Conservation (phyloP, 352 stramenopile species). For the Pythium plurisporium region DNA sequence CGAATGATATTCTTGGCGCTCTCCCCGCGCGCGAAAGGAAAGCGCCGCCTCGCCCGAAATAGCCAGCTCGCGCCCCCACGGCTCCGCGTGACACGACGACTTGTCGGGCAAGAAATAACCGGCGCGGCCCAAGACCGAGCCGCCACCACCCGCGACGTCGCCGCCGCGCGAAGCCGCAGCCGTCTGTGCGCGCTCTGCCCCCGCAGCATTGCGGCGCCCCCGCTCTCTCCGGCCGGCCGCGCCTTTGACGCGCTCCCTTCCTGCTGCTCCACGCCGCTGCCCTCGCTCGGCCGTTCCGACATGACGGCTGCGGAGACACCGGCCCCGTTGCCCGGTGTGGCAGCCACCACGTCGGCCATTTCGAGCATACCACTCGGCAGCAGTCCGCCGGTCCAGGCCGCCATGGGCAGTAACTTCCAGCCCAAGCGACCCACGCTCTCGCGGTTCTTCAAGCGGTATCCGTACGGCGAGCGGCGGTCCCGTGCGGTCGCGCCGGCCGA, state of each 20-base stretch:
- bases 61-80: neutral
- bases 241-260: conserved; percentile 18
- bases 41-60: conserved; percentile 18
- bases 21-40: neutral
- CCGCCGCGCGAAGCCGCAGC: neutral
- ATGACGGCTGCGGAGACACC: conserved; percentile 13
- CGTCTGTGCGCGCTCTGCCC: neutral
- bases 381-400: conserved; percentile 21
- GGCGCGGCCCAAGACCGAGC: conserved; percentile 4
- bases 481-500: conserved; percentile 57
- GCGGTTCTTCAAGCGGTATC: conserved; percentile 52
- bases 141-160: neutral
- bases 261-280: conserved; percentile 12
- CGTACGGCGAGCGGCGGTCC: conserved; percentile 57
- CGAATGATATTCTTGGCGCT: conserved; percentile 22
- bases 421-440: conserved; percentile 59
- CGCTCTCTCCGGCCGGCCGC: neutral
- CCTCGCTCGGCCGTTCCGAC: conserved; percentile 5
- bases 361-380: neutral
- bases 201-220: conserved; percentile 9
- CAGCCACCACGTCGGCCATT: neutral
- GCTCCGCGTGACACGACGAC: conserved; percentile 6
- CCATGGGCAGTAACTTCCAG: conserved; percentile 30
- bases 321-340: neutral
- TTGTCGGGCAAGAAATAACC: conserved; percentile 28